Evolutionary conservation across 2,329 filamentous ascomycete genomes (phyloP).

Genomic region (Diaporthe humulicola): DNA sequence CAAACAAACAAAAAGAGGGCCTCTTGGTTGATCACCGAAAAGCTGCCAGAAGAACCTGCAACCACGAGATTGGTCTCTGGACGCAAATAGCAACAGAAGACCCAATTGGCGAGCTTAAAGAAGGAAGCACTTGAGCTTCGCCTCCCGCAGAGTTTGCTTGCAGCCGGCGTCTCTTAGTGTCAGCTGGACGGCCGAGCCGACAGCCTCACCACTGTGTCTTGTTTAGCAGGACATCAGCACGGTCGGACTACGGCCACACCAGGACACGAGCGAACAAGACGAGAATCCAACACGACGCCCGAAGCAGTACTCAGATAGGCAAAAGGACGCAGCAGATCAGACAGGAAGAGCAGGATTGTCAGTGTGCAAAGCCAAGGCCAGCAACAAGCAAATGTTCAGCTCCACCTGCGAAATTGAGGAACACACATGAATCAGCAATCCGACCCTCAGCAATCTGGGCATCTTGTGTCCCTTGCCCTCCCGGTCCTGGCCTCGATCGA

Average conservation of each 20-base stretch:
- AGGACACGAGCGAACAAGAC: not conserved
- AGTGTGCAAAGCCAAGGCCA: not conserved
- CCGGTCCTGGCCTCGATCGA: not conserved
- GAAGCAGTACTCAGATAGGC: not conserved
- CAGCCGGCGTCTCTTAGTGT: constrained; percentile 5
- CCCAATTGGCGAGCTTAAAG: constrained; percentile 12
- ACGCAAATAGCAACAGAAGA: constrained; percentile 15
- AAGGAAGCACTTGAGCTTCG: not conserved
- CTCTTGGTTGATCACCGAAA: not conserved
- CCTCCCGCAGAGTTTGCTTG: not conserved
- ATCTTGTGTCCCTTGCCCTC: not conserved
- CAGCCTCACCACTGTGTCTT: not conserved
- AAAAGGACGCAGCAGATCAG: not conserved
- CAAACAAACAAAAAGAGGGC: constrained; percentile 25
- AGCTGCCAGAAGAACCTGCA: not conserved
- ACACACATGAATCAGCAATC: constrained; percentile 31
- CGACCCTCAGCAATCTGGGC: constrained; percentile 30
- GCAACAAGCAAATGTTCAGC: not conserved
- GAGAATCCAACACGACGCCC: not conserved
- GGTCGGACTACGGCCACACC: constrained; percentile 1
- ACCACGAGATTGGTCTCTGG: constrained; percentile 14
- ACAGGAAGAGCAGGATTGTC: not conserved
- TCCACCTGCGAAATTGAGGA: constrained; percentile 30
- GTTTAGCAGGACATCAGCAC: not conserved
- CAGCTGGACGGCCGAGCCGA: not conserved